Evolutionary conservation across 2,329 filamentous ascomycete species (phyloP).

Genomic region (Colletotrichum sp.): DNA sequence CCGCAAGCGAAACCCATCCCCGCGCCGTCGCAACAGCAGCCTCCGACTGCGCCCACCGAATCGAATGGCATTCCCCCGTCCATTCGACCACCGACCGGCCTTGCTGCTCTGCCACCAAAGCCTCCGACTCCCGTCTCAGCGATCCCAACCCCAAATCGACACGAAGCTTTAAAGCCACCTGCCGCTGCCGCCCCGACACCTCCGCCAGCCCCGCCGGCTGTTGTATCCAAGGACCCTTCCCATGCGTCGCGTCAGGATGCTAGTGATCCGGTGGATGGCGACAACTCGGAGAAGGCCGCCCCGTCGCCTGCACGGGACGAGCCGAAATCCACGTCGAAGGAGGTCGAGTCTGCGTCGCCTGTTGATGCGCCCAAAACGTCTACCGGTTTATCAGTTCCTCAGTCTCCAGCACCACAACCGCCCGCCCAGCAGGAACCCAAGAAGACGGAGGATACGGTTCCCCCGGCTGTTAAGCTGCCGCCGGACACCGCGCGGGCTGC

Average conservation of each 20-base stretch:
- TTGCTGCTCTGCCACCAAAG: not conserved
- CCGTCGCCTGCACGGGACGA: not conserved
- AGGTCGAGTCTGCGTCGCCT: not conserved
- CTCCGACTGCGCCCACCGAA: not conserved
- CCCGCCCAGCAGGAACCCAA: conserved; percentile 34
- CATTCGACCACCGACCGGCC: not conserved
- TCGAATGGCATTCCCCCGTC: not conserved
- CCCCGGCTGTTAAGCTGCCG: conserved; percentile 37
- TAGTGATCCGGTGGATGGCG: not conserved
- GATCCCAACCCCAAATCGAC: not conserved
- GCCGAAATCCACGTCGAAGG: not conserved
- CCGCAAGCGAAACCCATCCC: not conserved
- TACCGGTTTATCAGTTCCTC: not conserved
- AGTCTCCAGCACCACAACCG: not conserved
- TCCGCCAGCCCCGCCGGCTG: not conserved
- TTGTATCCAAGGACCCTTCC: not conserved
- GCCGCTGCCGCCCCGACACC: not conserved
- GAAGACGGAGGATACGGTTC: conserved; percentile 28
- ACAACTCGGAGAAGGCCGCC: not conserved
- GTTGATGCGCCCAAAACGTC: not conserved
- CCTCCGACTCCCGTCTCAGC: conserved; percentile 3
- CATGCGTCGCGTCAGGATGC: conserved; percentile 13
- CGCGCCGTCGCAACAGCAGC: not conserved
- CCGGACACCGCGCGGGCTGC: conserved; percentile 39
- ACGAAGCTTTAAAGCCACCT: not conserved